Evolutionary conservation across 306 rosid genomes (phyloP), one percentile per base, ranked within the genome.

Genomic region (Dicorynia guianensis): DNA sequence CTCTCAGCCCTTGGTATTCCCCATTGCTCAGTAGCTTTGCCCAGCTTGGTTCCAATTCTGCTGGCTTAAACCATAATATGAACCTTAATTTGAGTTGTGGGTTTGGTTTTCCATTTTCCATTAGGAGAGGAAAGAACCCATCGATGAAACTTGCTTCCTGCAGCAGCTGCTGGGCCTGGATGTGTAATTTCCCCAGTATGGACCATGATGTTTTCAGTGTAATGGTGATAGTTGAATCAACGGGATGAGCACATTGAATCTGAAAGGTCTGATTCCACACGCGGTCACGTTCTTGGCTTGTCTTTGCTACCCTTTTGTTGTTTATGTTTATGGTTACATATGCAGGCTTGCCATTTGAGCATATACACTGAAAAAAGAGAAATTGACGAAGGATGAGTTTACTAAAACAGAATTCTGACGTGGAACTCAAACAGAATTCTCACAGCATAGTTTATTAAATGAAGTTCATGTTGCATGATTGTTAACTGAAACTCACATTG

Each of bases 191-290:
- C n/a, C 99, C 97, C 82, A 95, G 79, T 50, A 84, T 72, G 46
- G 89, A 66, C 8, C 87, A 87, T 63, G 91, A 18, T 38, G 97
- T 90, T 85, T 83, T 89, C 78, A 95, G 58, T 39, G 93, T 83
- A 17, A 95, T 78, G 34, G 89, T 86, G 78, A 95, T 80, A 0
- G 55, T 76, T 47, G 97, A 87, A 71, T 84, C 87, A 25, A 69
- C 49, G 62, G 88, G 83, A 83, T 95, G 86, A 54, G 96, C 99
- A 74, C 97, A 92, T 1, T 71, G 88, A 83, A 95, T 85, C 69
- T 83, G 93, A 78, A 92, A 92, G 71, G 96, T 92, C 69, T 92
- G 97, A 80, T 95, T 92, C 99, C 99, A 95, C 1, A 92, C 84
- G 5, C 96, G 93, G 47, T 87, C 96, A 0, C 34, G 20, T 68